phyloP scores from a whole-genome alignment of 164 flowering plant species.

The Euptelea pleiosperma region DNA sequence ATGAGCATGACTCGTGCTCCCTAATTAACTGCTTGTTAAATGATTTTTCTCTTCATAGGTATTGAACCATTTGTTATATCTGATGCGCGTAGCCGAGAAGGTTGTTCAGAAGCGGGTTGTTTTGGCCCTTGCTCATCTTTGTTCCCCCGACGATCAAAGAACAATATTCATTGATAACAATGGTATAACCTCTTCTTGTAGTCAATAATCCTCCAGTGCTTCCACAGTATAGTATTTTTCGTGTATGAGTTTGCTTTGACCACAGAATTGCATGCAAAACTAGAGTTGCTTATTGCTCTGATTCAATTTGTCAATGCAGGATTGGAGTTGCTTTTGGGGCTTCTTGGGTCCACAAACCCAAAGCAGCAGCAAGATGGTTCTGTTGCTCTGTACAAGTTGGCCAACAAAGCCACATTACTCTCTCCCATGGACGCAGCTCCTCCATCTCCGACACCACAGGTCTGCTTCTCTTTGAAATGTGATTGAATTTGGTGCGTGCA shows the following conservation, averaged over 20 bases:
- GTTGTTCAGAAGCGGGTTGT: constrained; percentile 77
- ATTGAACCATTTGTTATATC: constrained; percentile 68
- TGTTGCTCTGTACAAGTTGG: constrained; percentile 71
- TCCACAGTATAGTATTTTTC: too few relatives aligned
- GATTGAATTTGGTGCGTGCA: background rate
- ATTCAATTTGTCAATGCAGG: constrained; percentile 41
- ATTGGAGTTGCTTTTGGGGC: constrained; percentile 76
- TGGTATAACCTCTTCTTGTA: too few relatives aligned
- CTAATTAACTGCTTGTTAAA: background rate
- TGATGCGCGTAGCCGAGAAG: constrained; percentile 80
- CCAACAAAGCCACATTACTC: constrained; percentile 70
- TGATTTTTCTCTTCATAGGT: constrained; percentile 44
- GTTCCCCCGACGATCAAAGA: constrained; percentile 79
- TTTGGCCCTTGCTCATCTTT: constrained; percentile 95
- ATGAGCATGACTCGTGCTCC: background rate
- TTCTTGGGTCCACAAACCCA: constrained; percentile 58
- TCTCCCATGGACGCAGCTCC: constrained; percentile 96
- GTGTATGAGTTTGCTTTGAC: background rate
- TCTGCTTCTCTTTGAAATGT: constrained; percentile 15
- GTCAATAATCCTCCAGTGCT: too few relatives aligned
- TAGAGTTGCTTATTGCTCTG: background rate
- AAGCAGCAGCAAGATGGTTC: constrained; percentile 90
- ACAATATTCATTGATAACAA: constrained; percentile 75
- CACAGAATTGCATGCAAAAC: background rate
- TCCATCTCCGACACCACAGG: constrained; percentile 93